These are phyloP conservation scores for Hysterangium stoloniferum DNA, from an alignment of 768 basidiomycete species.

Conservation along the genomic window DNA sequence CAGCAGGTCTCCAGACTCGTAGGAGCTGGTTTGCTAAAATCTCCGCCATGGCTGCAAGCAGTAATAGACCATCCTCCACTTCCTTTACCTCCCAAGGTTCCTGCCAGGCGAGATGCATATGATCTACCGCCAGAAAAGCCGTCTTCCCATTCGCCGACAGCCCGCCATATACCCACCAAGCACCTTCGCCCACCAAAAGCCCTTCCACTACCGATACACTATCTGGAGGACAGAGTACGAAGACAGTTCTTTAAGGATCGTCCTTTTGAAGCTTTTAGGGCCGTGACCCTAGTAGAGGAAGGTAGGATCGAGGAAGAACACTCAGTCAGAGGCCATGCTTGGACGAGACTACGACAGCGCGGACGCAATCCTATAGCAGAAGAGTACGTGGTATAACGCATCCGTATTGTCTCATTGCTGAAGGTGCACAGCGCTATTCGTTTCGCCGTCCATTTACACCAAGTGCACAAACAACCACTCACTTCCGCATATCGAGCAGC, in stretches of 20 bases:
- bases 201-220: constrained; percentile 53
- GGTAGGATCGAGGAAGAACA: constrained; percentile 48
- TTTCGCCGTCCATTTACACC: constrained; percentile 74
- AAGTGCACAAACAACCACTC: constrained; percentile 53
- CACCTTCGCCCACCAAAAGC: constrained; percentile 20
- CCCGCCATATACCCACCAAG: constrained; percentile 14
- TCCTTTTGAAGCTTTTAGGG: constrained; percentile 90
- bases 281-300: constrained; percentile 68
- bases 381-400: constrained; percentile 54
- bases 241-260: constrained; percentile 93
- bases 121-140: constrained; percentile 30
- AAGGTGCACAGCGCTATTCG: constrained; percentile 53
- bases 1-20: constrained; percentile 78
- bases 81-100: constrained; percentile 69
- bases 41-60: constrained; percentile 77
- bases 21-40: constrained; percentile 50
- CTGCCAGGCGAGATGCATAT: constrained; percentile 47
- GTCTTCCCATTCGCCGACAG: constrained; percentile 12
- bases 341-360: constrained; percentile 77
- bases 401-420: constrained; percentile 12
- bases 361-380: constrained; percentile 79
- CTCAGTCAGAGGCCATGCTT: constrained; percentile 48
- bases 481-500: constrained; percentile 75
- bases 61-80: constrained; percentile 86
- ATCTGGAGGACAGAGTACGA: constrained; percentile 80